These are phyloP conservation scores for Trematosphaeria pertusa DNA, from an alignment of 2,329 filamentous ascomycete genomes.

Conservation along the genomic window DNA sequence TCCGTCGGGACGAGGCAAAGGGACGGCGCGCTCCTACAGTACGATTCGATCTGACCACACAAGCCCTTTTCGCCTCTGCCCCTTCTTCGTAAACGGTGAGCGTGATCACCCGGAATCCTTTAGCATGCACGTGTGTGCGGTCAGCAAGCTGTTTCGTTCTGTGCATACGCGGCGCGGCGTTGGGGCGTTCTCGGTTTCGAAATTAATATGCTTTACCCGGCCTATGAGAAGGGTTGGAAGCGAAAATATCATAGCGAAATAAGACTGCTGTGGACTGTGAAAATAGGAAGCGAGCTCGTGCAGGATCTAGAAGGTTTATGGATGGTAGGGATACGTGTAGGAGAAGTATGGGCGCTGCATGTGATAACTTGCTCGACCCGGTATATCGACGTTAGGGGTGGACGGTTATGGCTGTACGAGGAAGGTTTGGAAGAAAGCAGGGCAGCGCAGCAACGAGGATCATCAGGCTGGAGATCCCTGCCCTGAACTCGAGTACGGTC, in stretches of 20 bases:
- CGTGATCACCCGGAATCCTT: too few relatives aligned
- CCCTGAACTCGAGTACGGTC: neutral
- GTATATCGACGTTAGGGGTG: slow-evolving; percentile 4
- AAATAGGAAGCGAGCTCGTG: slow-evolving; percentile 1
- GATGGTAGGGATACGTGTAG: slow-evolving; percentile 4
- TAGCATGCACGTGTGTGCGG: too few relatives aligned
- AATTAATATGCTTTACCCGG: slow-evolving; percentile 19
- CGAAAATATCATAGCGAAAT: neutral
- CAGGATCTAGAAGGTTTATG: slow-evolving; percentile 20
- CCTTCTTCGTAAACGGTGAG: too few relatives aligned
- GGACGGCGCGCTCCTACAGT: too few relatives aligned
- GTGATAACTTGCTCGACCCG: slow-evolving; percentile 5
- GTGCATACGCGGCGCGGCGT: neutral
- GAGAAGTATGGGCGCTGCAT: slow-evolving; percentile 3
- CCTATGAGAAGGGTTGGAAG: slow-evolving; percentile 7
- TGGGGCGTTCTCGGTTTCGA: slow-evolving; percentile 4
- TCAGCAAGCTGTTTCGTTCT: too few relatives aligned
- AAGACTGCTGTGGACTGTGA: neutral
- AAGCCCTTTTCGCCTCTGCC: too few relatives aligned
- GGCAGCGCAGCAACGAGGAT: neutral
- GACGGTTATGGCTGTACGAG: slow-evolving; percentile 3
- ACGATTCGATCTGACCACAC: too few relatives aligned
- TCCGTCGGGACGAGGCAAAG: too few relatives aligned
- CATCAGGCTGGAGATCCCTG: neutral
- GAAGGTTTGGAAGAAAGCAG: slow-evolving; percentile 1